Percentiles rank a stretch among this genome's conserved stretches.
phyloP scores from a whole-genome alignment of 805 yeast genomes.

The Kuraishia molischiana region DNA sequence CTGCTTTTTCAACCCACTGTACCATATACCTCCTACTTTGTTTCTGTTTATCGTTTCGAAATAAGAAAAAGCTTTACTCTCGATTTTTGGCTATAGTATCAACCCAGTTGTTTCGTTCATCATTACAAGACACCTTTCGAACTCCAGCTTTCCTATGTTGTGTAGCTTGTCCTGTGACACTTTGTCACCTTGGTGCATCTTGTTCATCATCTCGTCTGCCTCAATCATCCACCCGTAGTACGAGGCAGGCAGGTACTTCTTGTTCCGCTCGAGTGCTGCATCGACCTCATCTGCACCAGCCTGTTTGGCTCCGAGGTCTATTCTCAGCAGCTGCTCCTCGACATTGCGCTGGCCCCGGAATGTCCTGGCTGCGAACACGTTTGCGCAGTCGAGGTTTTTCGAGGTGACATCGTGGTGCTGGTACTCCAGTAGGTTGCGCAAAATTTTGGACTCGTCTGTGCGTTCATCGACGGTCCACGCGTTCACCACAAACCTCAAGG shows the following conservation, averaged over 20 bases:
- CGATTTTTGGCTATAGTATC: slow-evolving; percentile 1
- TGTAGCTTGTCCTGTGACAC: background rate
- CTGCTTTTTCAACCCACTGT: background rate
- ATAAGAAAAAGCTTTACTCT: too few species aligned
- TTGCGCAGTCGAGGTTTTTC: background rate
- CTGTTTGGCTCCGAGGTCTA: background rate
- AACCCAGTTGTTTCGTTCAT: slow-evolving; percentile 2
- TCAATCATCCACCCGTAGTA: background rate
- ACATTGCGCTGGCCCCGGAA: background rate
- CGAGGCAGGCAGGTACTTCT: slow-evolving; percentile 9
- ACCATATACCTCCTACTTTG: background rate
- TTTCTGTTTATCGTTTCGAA: background rate
- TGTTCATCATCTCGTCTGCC: background rate
- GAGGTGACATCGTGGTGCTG: background rate
- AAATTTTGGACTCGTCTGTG: slow-evolving; percentile 1
- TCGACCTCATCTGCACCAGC: background rate
- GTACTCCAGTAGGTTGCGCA: background rate
- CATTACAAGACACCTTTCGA: slow-evolving; percentile 2
- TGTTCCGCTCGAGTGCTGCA: background rate
- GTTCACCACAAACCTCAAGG: slow-evolving; percentile 16
- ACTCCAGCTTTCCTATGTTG: background rate
- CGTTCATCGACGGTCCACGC: slow-evolving; percentile 9
- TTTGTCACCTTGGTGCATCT: background rate
- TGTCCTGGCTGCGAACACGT: background rate
- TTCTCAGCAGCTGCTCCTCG: background rate